phyloP scores from a whole-genome alignment of 805 yeast species.

The Candida quercuum region DNA sequence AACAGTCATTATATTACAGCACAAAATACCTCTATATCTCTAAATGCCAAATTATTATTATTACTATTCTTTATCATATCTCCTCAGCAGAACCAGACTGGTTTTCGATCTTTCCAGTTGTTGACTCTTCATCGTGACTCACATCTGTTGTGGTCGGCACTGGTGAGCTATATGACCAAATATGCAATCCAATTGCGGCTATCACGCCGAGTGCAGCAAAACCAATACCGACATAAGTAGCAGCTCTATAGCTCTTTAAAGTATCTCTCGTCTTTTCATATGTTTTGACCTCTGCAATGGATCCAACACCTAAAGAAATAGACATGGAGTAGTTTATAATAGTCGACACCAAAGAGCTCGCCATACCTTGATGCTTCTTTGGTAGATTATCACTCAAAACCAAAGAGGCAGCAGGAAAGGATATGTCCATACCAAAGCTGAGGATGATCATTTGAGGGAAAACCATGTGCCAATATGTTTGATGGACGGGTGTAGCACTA shows the following conservation, averaged over 20 bases:
- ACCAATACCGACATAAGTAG: slow-evolving; percentile 58
- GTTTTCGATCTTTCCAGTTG: no score
- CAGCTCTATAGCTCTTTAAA: slow-evolving; percentile 48
- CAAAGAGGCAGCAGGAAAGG: slow-evolving; percentile 71
- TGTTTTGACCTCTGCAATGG: slow-evolving; percentile 51
- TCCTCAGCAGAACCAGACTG: no score
- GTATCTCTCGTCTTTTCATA: slow-evolving; percentile 19
- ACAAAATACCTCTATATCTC: no score
- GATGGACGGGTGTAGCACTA: slow-evolving; percentile 51
- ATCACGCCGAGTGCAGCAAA: slow-evolving; percentile 44
- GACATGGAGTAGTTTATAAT: slow-evolving; percentile 70
- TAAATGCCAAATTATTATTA: no score
- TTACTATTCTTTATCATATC: no score
- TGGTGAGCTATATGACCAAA: background rate
- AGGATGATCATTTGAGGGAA: slow-evolving; percentile 52
- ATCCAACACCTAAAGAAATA: slow-evolving; percentile 64
- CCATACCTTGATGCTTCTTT: slow-evolving; percentile 65
- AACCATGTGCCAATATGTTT: slow-evolving; percentile 52
- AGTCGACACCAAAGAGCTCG: slow-evolving; percentile 68
- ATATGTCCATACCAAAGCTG: slow-evolving; percentile 73
- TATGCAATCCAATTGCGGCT: slow-evolving; percentile 14
- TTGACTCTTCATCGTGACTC: no score
- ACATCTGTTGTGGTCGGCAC: background rate
- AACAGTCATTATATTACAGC: no score
- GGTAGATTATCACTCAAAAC: slow-evolving; percentile 58